Conservation (phyloP, 2,329 filamentous ascomycete species). For the Juglanconis sp. region DNA sequence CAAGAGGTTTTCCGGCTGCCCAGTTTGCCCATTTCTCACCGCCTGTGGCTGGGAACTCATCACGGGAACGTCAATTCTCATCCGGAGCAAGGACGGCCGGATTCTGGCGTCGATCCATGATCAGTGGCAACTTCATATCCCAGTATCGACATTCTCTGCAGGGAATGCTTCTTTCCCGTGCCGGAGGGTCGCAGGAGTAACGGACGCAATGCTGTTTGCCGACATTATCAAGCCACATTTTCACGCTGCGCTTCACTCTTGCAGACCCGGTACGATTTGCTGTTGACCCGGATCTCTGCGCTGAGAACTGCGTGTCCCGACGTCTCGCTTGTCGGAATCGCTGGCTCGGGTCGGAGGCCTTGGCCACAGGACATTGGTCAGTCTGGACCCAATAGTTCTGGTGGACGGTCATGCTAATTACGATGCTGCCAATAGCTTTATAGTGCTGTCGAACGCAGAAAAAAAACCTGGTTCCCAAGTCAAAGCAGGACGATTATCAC, state of each 20-base stretch:
- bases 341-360: not conserved
- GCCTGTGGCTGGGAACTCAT: slow-evolving; percentile 17
- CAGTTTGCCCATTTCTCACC: slow-evolving; percentile 15
- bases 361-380: not conserved
- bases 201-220: not conserved
- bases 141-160: not conserved
- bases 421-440: not conserved
- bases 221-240: not conserved
- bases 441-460: not conserved
- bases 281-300: not conserved
- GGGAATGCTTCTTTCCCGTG: not conserved
- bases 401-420: not conserved
- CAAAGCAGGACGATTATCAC: not conserved
- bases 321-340: not conserved
- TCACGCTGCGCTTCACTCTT: not conserved
- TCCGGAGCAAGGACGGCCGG: not conserved
- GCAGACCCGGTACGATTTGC: not conserved
- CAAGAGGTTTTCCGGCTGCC: slow-evolving; percentile 11
- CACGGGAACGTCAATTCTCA: slow-evolving; percentile 14
- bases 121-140: not conserved
- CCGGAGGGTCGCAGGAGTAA: not conserved
- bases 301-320: not conserved
- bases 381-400: not conserved
- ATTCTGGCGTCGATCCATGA: not conserved
- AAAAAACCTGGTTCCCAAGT: not conserved